Base-by-base conservation (phyloP, 441 rosid species). In the Eutrema salsugineum region DNA sequence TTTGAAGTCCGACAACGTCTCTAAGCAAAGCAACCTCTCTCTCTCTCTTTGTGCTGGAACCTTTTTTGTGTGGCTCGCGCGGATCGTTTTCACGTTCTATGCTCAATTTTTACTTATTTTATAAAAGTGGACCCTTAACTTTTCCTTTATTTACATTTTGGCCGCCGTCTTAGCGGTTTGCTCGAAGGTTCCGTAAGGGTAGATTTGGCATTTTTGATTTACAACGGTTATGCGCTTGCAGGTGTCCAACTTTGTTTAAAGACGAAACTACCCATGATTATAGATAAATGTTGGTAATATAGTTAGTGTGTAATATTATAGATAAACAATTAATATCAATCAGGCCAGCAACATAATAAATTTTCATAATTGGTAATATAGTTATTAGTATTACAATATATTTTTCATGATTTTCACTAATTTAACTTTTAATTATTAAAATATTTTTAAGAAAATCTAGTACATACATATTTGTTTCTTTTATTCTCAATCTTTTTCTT, bases 1-100 rank as follows among this genome's bases (percentile, higher is more conserved):
- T 80, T 93, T 93, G 73, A 79, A 85, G 84, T 89, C 98, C 98
- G 92, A 72, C 81, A 87, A 90, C 92, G 88, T 83, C 88, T 85
- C 81, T 46, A 85, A 82, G 80, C 86, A 78, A 30, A 79, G 71
- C 66, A 19, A 46, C 72, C 70, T 51, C 43, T 67, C 43, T 65
- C 69, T 65, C 48, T 65, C 72, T 68, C 80, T 57, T 58, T 66
- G 51, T 71, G 66, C 64, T 75, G 72, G 70, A 68, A 73, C 80
- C 77, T 66, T 74, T 58, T 77, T 76, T 63, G 35, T 64, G 74
- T 72, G 81, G 75, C 73, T 71, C 64, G 78, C 77, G 86, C 82
- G 85, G 84, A 79, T 76, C 79, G 12, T 76, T 67, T 67, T 85
- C 84, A 75, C 83, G 84, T 76, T 81, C 80, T 60, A 58, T 43